Evolutionary conservation across 345 rosid genomes (phyloP).

Genomic region (Citrus unshiu): DNA sequence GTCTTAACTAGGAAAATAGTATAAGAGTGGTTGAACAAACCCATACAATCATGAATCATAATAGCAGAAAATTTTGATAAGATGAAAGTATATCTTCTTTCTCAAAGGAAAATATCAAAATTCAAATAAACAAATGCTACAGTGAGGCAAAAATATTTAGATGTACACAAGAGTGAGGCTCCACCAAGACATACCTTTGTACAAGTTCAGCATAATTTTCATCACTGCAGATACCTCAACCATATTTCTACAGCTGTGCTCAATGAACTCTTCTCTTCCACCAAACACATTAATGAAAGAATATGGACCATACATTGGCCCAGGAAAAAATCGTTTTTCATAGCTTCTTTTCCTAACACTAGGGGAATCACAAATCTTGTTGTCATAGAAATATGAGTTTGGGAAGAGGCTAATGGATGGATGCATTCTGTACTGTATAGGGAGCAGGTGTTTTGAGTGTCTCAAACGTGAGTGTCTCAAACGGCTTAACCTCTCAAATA

Average conservation of each 20-base stretch:
- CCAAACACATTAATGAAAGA: slow-evolving; percentile 22
- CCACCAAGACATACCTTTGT: background rate
- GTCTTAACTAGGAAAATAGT: no score
- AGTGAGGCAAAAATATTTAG: background rate
- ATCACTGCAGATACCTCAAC: slow-evolving; percentile 41
- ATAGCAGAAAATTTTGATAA: no score
- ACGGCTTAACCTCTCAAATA: slow-evolving; percentile 51
- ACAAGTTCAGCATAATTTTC: slow-evolving; percentile 24
- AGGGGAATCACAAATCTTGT: background rate
- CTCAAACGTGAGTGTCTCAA: slow-evolving; percentile 34
- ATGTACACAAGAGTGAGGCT: background rate
- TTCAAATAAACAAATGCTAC: background rate
- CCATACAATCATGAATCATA: no score
- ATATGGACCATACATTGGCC: slow-evolving; percentile 29
- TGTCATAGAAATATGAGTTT: slow-evolving; percentile 38
- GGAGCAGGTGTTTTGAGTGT: slow-evolving; percentile 42
- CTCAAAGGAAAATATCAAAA: background rate
- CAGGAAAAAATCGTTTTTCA: background rate
- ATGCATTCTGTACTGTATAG: slow-evolving; percentile 78
- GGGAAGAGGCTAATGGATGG: slow-evolving; percentile 68
- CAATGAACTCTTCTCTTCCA: background rate
- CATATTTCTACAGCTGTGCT: slow-evolving; percentile 21
- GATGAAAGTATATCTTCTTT: background rate
- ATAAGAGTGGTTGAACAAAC: no score
- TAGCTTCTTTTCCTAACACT: background rate